Conservation (phyloP, 805 yeast genomes). For the Ogataea zsoltii region DNA sequence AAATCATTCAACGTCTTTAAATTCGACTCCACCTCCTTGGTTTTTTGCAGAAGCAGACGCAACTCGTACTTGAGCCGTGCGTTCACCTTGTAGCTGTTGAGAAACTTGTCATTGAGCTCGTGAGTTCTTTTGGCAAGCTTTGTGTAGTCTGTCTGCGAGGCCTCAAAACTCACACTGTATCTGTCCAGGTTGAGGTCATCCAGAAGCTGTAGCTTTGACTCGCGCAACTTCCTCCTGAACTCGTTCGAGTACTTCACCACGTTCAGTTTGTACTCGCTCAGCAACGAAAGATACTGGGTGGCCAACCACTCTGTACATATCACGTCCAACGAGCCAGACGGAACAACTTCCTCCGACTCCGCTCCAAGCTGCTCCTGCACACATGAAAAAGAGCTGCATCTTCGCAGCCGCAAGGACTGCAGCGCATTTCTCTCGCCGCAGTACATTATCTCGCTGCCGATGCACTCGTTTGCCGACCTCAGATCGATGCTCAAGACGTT, state of each 20-base stretch:
- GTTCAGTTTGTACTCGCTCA: conserved; percentile 20
- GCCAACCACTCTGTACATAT: conserved; percentile 29
- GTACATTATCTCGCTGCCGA: conserved; percentile 11
- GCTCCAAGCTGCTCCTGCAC: conserved; percentile 19
- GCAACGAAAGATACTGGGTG: conserved; percentile 23
- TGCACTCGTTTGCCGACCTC: conserved; percentile 26
- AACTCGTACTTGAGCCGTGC: conserved; percentile 68
- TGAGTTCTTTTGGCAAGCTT: conserved; percentile 25
- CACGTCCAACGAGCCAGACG: conserved; percentile 15
- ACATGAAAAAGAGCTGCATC: conserved; percentile 38
- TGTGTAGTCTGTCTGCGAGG: conserved; percentile 16
- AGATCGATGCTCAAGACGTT: conserved; percentile 31
- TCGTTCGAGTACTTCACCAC: conserved; percentile 21
- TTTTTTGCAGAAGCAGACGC: conserved; percentile 55
- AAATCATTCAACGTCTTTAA: conserved; percentile 35
- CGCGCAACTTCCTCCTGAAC: conserved; percentile 17
- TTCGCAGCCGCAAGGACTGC: conserved; percentile 20
- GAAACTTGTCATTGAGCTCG: conserved; percentile 39
- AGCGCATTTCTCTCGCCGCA: conserved; percentile 4
- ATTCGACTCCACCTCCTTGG: conserved; percentile 68
- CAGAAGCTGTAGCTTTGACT: conserved; percentile 19
- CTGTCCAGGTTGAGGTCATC: conserved; percentile 19
- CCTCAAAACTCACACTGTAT: conserved; percentile 12
- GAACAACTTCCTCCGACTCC: conserved; percentile 19
- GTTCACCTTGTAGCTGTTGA: conserved; percentile 54